These are phyloP conservation scores for Penicillium daleae DNA, from an alignment of 495 filamentous ascomycete genomes.

Conservation along the genomic window DNA sequence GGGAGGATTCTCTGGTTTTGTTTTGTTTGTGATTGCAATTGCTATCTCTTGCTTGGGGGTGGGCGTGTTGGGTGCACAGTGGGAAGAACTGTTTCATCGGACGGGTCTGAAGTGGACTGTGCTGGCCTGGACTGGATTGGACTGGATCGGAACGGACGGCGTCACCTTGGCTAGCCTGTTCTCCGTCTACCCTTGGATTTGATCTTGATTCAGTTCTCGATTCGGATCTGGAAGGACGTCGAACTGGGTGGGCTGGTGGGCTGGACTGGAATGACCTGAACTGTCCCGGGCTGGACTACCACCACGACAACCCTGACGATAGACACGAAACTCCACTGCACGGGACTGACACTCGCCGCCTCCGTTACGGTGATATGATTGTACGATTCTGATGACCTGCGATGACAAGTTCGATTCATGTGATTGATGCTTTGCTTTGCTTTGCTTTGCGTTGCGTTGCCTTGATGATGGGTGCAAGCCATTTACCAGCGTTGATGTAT, in stretches of 20 bases:
- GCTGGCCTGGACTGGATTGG: not conserved
- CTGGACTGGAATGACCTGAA: not conserved
- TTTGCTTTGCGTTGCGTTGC: conserved; percentile 21
- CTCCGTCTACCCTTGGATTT: not conserved
- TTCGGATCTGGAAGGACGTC: conserved; percentile 7
- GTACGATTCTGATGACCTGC: conserved; percentile 55
- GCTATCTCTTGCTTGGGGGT: conserved; percentile 6
- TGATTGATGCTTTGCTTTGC: conserved; percentile 32
- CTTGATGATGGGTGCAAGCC: conserved; percentile 9
- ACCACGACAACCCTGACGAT: not conserved
- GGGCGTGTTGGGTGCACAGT: not conserved
- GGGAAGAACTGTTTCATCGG: not conserved
- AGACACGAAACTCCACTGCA: not conserved
- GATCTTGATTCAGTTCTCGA: conserved; percentile 12
- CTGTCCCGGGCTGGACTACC: not conserved
- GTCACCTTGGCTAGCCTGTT: conserved; percentile 6
- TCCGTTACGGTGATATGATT: conserved; percentile 50
- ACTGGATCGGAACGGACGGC: not conserved
- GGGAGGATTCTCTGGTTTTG: conserved; percentile 33
- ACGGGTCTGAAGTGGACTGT: not conserved
- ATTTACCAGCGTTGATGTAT: conserved; percentile 30
- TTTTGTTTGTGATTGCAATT: conserved; percentile 33
- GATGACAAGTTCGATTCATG: conserved; percentile 44
- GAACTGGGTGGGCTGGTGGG: not conserved
- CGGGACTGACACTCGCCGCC: conserved; percentile 9